Conservation (phyloP, 805 yeast species). For the Debaryomyces maramus region DNA sequence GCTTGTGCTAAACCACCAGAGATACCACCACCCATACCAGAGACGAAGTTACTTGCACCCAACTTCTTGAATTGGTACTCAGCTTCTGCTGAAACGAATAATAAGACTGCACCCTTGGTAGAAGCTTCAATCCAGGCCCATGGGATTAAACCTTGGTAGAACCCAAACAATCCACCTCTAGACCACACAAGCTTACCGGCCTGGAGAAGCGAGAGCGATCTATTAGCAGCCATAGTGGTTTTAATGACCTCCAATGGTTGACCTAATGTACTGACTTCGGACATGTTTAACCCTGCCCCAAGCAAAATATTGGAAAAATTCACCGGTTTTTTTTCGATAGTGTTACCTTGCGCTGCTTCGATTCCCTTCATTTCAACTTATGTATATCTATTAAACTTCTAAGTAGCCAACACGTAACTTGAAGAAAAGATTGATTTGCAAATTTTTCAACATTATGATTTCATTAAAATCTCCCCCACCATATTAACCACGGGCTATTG, state of each 20-base stretch:
- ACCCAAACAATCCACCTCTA: slow-evolving; percentile 89
- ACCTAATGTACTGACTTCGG: slow-evolving; percentile 92
- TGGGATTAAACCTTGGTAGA: slow-evolving; percentile 96
- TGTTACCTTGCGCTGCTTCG: slow-evolving; percentile 10
- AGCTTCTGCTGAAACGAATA: slow-evolving; percentile 90
- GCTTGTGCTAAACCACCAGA: slow-evolving; percentile 97
- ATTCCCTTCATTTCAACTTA: background rate
- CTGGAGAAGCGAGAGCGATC: slow-evolving; percentile 63
- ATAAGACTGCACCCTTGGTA: slow-evolving; percentile 95
- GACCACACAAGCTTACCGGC: slow-evolving; percentile 82
- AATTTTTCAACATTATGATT: background rate
- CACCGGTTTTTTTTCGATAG: slow-evolving; percentile 77
- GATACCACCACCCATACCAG: slow-evolving; percentile 96
- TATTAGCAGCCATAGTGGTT: slow-evolving; percentile 98
- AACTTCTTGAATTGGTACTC: slow-evolving; percentile 70
- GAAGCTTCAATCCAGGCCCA: slow-evolving; percentile 99
- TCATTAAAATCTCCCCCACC: slow-evolving; percentile 1
- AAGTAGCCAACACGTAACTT: background rate
- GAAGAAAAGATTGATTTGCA: background rate
- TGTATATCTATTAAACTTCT: background rate
- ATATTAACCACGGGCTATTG: background rate
- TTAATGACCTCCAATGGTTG: slow-evolving; percentile 95
- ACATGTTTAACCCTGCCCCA: slow-evolving; percentile 91
- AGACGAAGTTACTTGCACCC: slow-evolving; percentile 66
- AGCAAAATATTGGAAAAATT: slow-evolving; percentile 85